A percentile compares a stretch with the other conserved stretches of the same genome.
Evolutionary conservation across 1,284 basidiomycete genomes (phyloP).

Genomic region (Trametes versicolor): DNA sequence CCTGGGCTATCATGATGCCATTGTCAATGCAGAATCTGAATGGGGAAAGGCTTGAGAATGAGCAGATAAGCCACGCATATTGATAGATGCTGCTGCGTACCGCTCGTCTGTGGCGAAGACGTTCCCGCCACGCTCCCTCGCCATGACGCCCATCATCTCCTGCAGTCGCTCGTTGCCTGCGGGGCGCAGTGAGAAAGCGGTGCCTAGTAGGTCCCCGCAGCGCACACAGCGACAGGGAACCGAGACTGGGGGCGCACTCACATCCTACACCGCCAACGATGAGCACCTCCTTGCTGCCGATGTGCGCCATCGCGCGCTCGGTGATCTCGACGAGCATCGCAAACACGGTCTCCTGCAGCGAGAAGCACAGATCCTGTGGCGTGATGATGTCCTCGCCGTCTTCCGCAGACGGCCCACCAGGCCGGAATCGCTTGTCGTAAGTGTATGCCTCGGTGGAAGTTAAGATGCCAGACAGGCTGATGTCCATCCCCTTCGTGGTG

Average conservation of each 20-base stretch:
- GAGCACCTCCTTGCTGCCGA: conserved; percentile 94
- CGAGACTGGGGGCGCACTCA: conserved; percentile 53
- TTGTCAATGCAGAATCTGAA: conserved; percentile 98
- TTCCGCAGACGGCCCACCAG: conserved; percentile 49
- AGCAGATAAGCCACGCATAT: conserved; percentile 13
- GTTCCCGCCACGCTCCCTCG: conserved; percentile 85
- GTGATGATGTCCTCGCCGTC: conserved; percentile 81
- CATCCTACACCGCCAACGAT: conserved; percentile 99
- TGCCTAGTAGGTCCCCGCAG: not conserved
- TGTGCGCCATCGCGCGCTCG: conserved; percentile 99
- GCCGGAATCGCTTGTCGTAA: conserved; percentile 76
- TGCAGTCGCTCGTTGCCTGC: conserved; percentile 92
- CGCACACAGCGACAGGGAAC: conserved; percentile 11
- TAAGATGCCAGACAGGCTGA: conserved; percentile 94
- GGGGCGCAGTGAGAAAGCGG: conserved; percentile 1
- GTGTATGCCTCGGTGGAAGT: conserved; percentile 92
- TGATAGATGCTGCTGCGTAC: conserved; percentile 52
- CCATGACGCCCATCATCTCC: conserved; percentile 99
- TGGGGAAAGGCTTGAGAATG: conserved; percentile 1
- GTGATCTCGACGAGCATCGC: conserved; percentile 99
- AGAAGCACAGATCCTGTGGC: conserved; percentile 95
- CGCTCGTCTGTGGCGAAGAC: conserved; percentile 98
- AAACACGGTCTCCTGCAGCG: conserved; percentile 96
- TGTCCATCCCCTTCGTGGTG: conserved; percentile 99
- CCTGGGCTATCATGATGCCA: conserved; percentile 99